Base-by-base conservation (phyloP, 805 yeast species). In the baker's yeast (Saccharomyces cerevisiae) region DNA sequence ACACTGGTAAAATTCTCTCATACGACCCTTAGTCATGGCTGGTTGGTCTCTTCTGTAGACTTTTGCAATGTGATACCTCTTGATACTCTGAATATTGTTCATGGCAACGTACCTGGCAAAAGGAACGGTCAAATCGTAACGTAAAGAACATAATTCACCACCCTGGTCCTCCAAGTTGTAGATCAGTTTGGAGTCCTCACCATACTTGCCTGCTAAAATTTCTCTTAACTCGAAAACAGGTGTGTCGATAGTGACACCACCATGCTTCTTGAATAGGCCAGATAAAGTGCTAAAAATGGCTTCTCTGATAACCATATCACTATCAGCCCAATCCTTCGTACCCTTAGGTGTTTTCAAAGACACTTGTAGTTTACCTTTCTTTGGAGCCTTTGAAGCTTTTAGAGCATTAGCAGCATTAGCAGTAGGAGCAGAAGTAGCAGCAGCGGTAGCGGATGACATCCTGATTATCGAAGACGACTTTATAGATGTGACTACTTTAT, bases 41-140 rank as follows among this genome's bases (percentile, higher is more conserved):
- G 99, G 99, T 74, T 94, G 99, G 70, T 94, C 99, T 74, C 99
- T 87, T 76, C 99, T 84, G 75, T 94, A 94, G 53, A 94, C 99
- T 72, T 94, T 94, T 62, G 99, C 99, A 60, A 94, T 89, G 74
- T 94, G 99, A 70, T 83, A 94, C 69, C 99, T 81, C 75, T 94
- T 94, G 73, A 94, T 92, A 67, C 77, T 81, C 63, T 89, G 85
- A 57, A 94, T 81, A 64, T 88, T 89, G 76, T 94, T 94, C 89
- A 89, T 87, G 21, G 99, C 99, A 53, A 92, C 96, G 66, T 80
- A 94, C 69, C 99, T 82, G 13, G 99, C 99, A 75, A 94, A 94
- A 53, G 99, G 99, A 46, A 94, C 99, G 0, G 99, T 94, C 70
- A 94, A 79, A 71, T 94, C 99, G 70, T 94, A 94, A 72, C 99